Evolutionary conservation across 1,139 yeast species (phyloP).

Genomic region (Groenewaldozyma sp.): DNA sequence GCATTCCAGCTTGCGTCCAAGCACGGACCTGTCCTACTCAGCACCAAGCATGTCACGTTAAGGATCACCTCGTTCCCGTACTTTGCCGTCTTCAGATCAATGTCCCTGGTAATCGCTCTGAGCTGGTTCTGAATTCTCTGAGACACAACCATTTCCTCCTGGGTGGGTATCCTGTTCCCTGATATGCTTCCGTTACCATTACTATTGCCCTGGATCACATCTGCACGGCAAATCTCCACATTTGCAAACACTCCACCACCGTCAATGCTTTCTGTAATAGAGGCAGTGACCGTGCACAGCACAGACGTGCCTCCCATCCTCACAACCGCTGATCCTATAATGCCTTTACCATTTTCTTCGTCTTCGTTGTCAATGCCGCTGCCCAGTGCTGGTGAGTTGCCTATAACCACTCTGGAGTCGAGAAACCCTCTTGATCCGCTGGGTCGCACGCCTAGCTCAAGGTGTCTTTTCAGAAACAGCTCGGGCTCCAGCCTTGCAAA

Average conservation of each 20-base stretch:
- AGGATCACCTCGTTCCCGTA: constrained; percentile 2
- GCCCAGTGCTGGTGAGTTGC: constrained; percentile 26
- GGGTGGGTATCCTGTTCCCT: constrained; percentile 47
- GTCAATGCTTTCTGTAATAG: constrained; percentile 37
- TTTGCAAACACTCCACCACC: constrained; percentile 54
- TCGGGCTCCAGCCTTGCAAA: constrained; percentile 83
- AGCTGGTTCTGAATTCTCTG: constrained; percentile 53
- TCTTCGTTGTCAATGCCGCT: constrained; percentile 22
- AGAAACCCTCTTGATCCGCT: constrained; percentile 47
- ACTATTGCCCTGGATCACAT: constrained; percentile 24
- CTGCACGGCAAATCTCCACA: constrained; percentile 71
- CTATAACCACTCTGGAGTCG: constrained; percentile 57
- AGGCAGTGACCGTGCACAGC: constrained; percentile 67
- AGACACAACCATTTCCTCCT: constrained; percentile 78
- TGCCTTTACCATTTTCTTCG: constrained; percentile 9
- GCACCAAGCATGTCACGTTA: constrained; percentile 32
- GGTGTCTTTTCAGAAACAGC: constrained; percentile 67
- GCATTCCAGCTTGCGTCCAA: constrained; percentile 73
- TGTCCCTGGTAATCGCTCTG: constrained; percentile 21
- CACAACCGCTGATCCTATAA: constrained; percentile 61
- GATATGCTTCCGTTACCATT: constrained; percentile 5
- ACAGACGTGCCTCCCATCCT: constrained; percentile 70
- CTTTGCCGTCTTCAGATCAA: constrained; percentile 5
- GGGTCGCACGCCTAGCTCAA: constrained; percentile 66
- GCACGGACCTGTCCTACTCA: constrained; percentile 74